Evolutionary conservation across 1,139 yeast species (phyloP).

Genomic region (Saccharomyces hybrid): DNA sequence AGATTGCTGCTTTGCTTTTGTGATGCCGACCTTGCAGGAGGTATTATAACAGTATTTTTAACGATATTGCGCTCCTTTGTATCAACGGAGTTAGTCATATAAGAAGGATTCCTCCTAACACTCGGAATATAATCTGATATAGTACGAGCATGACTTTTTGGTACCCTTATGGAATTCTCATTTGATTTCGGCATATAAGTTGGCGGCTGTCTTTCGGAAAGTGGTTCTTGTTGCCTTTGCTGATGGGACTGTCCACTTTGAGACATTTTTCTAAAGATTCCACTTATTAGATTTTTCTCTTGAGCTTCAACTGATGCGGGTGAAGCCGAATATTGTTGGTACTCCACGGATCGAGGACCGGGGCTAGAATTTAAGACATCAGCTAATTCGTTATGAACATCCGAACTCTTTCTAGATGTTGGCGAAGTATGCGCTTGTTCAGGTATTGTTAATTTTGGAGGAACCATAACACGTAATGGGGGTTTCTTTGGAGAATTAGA

Average conservation of each 20-base stretch:
- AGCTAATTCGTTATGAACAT: conserved; percentile 19
- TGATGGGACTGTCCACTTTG: conserved; percentile 24
- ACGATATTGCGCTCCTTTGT: neutral
- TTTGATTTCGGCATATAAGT: conserved; percentile 6
- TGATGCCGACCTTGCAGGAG: conserved; percentile 22
- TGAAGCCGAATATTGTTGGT: conserved; percentile 14
- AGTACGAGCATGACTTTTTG: conserved; percentile 35
- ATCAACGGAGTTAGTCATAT: conserved; percentile 5
- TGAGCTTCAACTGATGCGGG: conserved; percentile 12
- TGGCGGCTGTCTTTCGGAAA: conserved; percentile 8
- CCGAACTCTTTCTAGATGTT: conserved; percentile 25
- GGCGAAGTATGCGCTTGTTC: conserved; percentile 65
- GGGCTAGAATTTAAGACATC: conserved; percentile 21
- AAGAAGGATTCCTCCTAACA: conserved; percentile 9
- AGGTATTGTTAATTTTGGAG: conserved; percentile 45
- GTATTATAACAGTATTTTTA: conserved; percentile 10
- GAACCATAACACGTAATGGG: conserved; percentile 29
- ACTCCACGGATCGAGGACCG: conserved; percentile 14
- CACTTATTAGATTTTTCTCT: conserved; percentile 29
- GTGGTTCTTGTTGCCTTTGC: conserved; percentile 6
- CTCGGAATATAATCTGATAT: conserved; percentile 36
- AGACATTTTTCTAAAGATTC: conserved; percentile 30
- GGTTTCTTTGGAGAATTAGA: conserved; percentile 4
- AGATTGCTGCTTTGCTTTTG: conserved; percentile 15
- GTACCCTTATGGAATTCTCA: conserved; percentile 9